These are phyloP conservation scores for Didymella arachidicola DNA, from an alignment of 2,329 filamentous ascomycete species.

Conservation along the genomic window DNA sequence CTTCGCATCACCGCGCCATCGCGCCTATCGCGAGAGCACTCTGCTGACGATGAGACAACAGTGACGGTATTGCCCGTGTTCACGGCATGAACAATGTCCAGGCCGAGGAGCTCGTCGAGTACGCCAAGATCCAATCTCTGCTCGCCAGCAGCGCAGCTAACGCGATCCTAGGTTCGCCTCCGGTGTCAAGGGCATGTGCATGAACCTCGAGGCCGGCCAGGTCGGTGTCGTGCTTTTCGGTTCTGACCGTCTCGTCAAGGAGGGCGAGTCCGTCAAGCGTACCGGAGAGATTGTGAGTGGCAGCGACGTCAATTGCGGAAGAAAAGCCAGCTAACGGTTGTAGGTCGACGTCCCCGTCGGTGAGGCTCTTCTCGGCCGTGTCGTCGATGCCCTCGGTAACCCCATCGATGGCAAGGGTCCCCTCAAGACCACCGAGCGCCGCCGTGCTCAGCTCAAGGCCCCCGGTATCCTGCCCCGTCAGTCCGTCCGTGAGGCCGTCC, in stretches of 20 bases:
- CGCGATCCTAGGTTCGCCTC: slow-evolving; percentile 82
- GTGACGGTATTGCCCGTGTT: slow-evolving; percentile 99
- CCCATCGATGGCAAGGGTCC: slow-evolving; percentile 99
- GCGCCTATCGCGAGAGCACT: slow-evolving; percentile 35
- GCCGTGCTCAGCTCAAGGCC: slow-evolving; percentile 98
- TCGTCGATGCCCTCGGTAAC: slow-evolving; percentile 98
- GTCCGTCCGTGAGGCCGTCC: slow-evolving; percentile 98
- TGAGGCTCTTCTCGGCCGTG: slow-evolving; percentile 91
- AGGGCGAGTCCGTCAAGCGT: slow-evolving; percentile 99
- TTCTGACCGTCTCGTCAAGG: slow-evolving; percentile 99
- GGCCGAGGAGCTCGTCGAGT: slow-evolving; percentile 99
- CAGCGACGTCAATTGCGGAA: neutral
- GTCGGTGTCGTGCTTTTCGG: slow-evolving; percentile 99
- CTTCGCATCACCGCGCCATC: slow-evolving; percentile 38
- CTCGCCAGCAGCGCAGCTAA: slow-evolving; percentile 37
- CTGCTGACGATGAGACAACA: slow-evolving; percentile 57
- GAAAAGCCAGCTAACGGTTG: slow-evolving; percentile 30
- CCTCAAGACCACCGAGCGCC: slow-evolving; percentile 87
- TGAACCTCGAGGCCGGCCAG: slow-evolving; percentile 99
- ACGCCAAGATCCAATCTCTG: slow-evolving; percentile 58
- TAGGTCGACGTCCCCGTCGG: slow-evolving; percentile 98
- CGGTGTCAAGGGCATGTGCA: slow-evolving; percentile 99
- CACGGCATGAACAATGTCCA: slow-evolving; percentile 99
- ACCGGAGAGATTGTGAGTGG: slow-evolving; percentile 95
- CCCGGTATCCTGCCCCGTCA: slow-evolving; percentile 96